These are phyloP conservation scores for Aspergillus bertholletiae DNA, from an alignment of 495 filamentous ascomycete genomes.

Conservation along the genomic window DNA sequence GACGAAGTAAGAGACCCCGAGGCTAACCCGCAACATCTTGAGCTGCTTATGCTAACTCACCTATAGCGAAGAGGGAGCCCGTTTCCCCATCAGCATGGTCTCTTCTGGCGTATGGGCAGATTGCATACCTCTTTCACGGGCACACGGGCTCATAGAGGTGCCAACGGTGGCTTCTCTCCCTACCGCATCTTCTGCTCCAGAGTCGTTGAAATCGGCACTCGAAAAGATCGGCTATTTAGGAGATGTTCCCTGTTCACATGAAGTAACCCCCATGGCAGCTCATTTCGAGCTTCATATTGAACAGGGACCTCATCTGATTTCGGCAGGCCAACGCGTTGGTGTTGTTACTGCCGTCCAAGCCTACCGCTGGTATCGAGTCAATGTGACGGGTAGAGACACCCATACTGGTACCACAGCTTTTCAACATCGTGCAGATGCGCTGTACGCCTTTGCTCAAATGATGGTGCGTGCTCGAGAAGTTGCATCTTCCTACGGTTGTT, in stretches of 20 bases:
- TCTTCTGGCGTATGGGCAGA: conserved; percentile 76
- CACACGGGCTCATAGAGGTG: conserved; percentile 56
- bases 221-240: conserved; percentile 71
- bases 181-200: conserved; percentile 43
- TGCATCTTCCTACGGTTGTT: conserved; percentile 49
- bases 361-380: conserved; percentile 69
- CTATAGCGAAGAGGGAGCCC: conserved; percentile 67
- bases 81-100: conserved; percentile 76
- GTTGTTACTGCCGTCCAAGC: conserved; percentile 65
- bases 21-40: not conserved
- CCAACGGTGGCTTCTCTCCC: conserved; percentile 44
- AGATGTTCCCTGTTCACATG: conserved; percentile 50
- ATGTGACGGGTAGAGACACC: conserved; percentile 61
- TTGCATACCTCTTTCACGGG: conserved; percentile 57
- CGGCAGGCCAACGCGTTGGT: conserved; percentile 58
- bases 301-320: conserved; percentile 69
- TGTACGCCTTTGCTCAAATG: conserved; percentile 65
- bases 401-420: conserved; percentile 78
- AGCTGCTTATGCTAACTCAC: conserved; percentile 9
- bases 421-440: conserved; percentile 53
- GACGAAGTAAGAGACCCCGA: conserved; percentile 55
- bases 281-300: conserved; percentile 87
- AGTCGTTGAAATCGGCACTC: conserved; percentile 66
- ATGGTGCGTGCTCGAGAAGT: conserved; percentile 63
- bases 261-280: conserved; percentile 66